Evolutionary conservation across 108 stramenopile genomes (phyloP), one percentile per base, ranked within the genome.

Genomic region (Phaeodactylum tricornutum): DNA sequence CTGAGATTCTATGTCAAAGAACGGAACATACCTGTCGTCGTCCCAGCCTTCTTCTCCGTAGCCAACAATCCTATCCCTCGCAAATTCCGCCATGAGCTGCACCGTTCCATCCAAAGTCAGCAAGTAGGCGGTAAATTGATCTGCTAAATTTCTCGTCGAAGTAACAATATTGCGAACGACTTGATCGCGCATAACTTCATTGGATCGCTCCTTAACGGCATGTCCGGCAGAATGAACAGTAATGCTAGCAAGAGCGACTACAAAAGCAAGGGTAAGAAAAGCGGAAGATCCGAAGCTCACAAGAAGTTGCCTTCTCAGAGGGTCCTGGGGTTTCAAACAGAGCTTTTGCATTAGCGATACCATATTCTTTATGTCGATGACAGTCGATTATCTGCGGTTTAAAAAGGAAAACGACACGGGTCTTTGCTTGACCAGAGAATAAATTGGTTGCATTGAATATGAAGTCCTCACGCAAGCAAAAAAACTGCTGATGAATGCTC

Each of bases 281-380:
- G 58, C 50, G 2, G 59, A 52, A 14, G 50, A 43, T 14, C 79
- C 79, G 59, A 69, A 81, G 9, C 68, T 59, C 15, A 65, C 30
- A 3, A 81, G 30, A 50, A 81, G 46, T 31, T 81, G 79, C 11
- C 46, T 38, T 23, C 79, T 56, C 24, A 81, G 52, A 12, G 79
- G 62, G 43, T 71, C 69, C 6, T 53, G 40, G 6, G 71, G 57
- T 21, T 66, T 66, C 26, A 81, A 20, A 20, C 39, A 41, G 16
- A 20, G 16, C 14, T n/a, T n/a, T n/a, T n/a, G n/a, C n/a, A n/a
- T n/a, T n/a, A n/a, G n/a, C n/a, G n/a, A n/a, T n/a, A n/a, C n/a
- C n/a, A n/a, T n/a, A n/a, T n/a, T n/a, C n/a, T n/a, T n/a, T n/a
- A n/a, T n/a, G n/a, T n/a, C n/a, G n/a, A n/a, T n/a, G n/a, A n/a